Evolutionary conservation across 768 basidiomycete species (phyloP).

Genomic region (Pulveroboletus frians): DNA sequence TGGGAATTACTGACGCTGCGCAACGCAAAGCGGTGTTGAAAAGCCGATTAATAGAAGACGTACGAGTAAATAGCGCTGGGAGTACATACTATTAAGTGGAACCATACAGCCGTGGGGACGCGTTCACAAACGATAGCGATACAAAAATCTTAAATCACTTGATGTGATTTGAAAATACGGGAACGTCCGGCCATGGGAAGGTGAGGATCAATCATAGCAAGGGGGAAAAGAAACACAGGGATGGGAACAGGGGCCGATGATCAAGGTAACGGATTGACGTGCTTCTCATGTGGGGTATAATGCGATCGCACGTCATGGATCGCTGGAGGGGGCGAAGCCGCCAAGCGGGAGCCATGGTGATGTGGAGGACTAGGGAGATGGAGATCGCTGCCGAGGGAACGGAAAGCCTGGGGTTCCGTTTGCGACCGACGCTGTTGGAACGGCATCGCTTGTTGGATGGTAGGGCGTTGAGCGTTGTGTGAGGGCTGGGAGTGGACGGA

Average conservation of each 20-base stretch:
- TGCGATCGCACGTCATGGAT: conserved; percentile 34
- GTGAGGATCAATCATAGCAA: conserved; percentile 20
- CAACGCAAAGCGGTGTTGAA: conserved; percentile 17
- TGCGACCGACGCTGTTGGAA: conserved; percentile 55
- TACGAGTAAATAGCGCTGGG: conserved; percentile 30
- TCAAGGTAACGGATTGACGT: conserved; percentile 45
- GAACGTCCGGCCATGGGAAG: conserved; percentile 21
- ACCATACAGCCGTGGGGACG: conserved; percentile 19
- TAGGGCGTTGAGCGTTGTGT: conserved; percentile 33
- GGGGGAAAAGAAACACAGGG: conserved; percentile 15
- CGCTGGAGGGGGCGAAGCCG: conserved; percentile 40
- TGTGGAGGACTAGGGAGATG: conserved; percentile 46
- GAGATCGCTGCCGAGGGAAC: conserved; percentile 43
- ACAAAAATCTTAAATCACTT: conserved; percentile 27
- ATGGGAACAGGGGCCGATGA: conserved; percentile 17
- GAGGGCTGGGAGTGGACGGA: conserved; percentile 33
- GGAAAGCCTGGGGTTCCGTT: conserved; percentile 52
- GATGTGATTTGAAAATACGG: conserved; percentile 28
- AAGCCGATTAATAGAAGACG: conserved; percentile 26
- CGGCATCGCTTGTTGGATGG: conserved; percentile 41
- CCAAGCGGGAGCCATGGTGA: conserved; percentile 36
- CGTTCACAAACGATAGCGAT: conserved; percentile 29
- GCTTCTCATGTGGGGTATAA: conserved; percentile 41
- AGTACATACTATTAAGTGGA: conserved; percentile 31
- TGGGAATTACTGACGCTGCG: background rate